These are phyloP conservation scores for Acacia pycnantha DNA, from an alignment of 331 rosid genomes.

Conservation along the genomic window DNA sequence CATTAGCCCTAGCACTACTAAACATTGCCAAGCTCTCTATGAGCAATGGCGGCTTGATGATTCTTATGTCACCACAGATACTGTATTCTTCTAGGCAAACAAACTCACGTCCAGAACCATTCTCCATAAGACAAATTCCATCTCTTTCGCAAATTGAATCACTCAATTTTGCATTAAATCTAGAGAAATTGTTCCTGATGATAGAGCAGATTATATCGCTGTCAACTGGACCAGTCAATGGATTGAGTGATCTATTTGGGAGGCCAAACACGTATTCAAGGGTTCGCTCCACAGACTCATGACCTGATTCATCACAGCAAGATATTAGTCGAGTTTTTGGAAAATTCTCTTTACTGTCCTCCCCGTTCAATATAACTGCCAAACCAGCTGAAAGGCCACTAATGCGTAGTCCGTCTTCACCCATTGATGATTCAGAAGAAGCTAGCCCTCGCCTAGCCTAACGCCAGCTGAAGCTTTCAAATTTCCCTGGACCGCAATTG, in stretches of 20 bases:
- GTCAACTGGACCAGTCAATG: conserved; percentile 57
- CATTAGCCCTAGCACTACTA: conserved; percentile 92
- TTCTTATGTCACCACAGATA: conserved; percentile 77
- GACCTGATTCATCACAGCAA: conserved; percentile 69
- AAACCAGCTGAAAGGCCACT: conserved; percentile 94
- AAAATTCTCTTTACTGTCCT: conserved; percentile 54
- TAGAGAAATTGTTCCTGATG: conserved; percentile 53
- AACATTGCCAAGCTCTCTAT: conserved; percentile 88
- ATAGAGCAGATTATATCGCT: conserved; percentile 45
- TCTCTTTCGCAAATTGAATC: conserved; percentile 38
- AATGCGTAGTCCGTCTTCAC: conserved; percentile 69
- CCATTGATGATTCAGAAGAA: conserved; percentile 49
- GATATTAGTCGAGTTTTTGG: conserved; percentile 69
- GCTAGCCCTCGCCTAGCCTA: conserved; percentile 41
- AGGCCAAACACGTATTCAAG: conserved; percentile 86
- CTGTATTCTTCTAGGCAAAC: conserved; percentile 66
- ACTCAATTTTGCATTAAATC: conserved; percentile 28
- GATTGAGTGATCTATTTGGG: conserved; percentile 65
- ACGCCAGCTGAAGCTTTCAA: conserved; percentile 35
- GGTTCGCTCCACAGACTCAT: conserved; percentile 84
- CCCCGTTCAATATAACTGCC: conserved; percentile 75
- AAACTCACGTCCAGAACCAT: conserved; percentile 40
- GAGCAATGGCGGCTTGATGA: conserved; percentile 57
- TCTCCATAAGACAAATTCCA: conserved; percentile 48
- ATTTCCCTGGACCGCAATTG: conserved; percentile 21